These are phyloP conservation scores for Microbotryum scabiosae DNA, from an alignment of 1,284 basidiomycete genomes.

Conservation along the genomic window DNA sequence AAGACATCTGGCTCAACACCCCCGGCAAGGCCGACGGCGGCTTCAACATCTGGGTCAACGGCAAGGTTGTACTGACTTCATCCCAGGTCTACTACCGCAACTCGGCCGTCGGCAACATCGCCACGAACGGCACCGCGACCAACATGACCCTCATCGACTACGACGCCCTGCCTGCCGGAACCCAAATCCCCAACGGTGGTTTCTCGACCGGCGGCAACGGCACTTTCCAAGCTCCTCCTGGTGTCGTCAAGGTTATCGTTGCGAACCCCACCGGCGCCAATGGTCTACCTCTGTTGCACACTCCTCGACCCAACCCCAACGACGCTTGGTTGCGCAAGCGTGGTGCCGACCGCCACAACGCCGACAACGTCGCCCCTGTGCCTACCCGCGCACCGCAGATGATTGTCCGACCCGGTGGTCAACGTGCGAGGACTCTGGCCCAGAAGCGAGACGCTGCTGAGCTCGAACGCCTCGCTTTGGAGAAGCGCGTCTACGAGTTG, in stretches of 20 bases:
- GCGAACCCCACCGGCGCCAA: too few species aligned
- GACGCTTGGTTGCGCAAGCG: too few species aligned
- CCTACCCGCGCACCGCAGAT: background rate
- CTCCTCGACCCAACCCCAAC: too few species aligned
- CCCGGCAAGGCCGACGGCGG: conserved; percentile 46
- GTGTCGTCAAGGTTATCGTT: conserved; percentile 9
- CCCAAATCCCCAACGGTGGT: conserved; percentile 26
- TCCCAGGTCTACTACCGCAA: conserved; percentile 34
- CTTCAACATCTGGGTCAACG: conserved; percentile 34
- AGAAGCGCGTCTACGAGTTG: background rate
- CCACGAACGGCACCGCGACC: conserved; percentile 7
- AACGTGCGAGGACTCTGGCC: background rate
- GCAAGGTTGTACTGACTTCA: conserved; percentile 28
- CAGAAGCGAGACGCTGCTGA: background rate
- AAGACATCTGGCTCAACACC: conserved; percentile 60
- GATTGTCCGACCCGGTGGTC: too few species aligned
- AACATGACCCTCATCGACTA: conserved; percentile 17
- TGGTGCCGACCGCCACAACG: background rate
- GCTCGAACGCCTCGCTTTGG: background rate
- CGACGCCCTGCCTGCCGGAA: conserved; percentile 15
- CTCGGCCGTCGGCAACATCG: conserved; percentile 8
- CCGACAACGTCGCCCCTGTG: background rate
- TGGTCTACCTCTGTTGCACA: too few species aligned
- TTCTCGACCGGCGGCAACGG: conserved; percentile 4
- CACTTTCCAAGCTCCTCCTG: background rate